Evolutionary conservation across 495 filamentous ascomycete genomes (phyloP).

Genomic region (Aspergillus carlsbadensis): DNA sequence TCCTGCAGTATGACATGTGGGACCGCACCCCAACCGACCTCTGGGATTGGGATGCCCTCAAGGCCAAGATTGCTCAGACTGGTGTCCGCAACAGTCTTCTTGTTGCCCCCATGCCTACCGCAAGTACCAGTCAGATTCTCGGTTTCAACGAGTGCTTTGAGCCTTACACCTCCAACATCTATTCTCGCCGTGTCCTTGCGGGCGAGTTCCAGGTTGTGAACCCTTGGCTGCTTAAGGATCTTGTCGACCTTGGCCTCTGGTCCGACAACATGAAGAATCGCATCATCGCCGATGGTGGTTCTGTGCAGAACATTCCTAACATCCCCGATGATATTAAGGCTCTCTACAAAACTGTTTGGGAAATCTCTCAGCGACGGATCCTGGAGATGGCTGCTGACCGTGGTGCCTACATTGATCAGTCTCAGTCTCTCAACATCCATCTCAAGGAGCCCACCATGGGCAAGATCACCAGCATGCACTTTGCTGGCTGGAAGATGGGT

Average conservation of each 20-base stretch:
- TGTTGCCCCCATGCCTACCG: constrained; percentile 96
- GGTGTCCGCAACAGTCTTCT: constrained; percentile 94
- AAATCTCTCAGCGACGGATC: constrained; percentile 94
- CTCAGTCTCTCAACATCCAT: constrained; percentile 98
- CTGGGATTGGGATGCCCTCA: constrained; percentile 93
- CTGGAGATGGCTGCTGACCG: constrained; percentile 98
- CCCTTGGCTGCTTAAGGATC: constrained; percentile 96
- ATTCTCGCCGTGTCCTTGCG: constrained; percentile 94
- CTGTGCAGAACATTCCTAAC: constrained; percentile 93
- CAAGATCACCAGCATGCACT: constrained; percentile 99
- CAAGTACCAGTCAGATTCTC: constrained; percentile 92
- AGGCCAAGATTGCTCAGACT: constrained; percentile 84
- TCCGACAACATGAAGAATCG: constrained; percentile 99
- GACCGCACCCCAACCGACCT: constrained; percentile 86
- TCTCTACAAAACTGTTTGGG: constrained; percentile 99
- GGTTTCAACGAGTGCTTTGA: constrained; percentile 99
- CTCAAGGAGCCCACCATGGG: constrained; percentile 99
- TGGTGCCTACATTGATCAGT: constrained; percentile 97
- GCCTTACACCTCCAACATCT: constrained; percentile 99
- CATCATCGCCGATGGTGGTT: constrained; percentile 95
- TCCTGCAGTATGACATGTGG: constrained; percentile 99
- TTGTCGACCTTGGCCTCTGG: constrained; percentile 97
- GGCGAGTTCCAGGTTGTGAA: constrained; percentile 99
- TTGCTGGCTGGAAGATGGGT: constrained; percentile 97
- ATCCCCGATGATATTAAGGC: constrained; percentile 95